Evolutionary conservation across 2,329 filamentous ascomycete species (phyloP).

Genomic region (Colletotrichum chlorophyti): DNA sequence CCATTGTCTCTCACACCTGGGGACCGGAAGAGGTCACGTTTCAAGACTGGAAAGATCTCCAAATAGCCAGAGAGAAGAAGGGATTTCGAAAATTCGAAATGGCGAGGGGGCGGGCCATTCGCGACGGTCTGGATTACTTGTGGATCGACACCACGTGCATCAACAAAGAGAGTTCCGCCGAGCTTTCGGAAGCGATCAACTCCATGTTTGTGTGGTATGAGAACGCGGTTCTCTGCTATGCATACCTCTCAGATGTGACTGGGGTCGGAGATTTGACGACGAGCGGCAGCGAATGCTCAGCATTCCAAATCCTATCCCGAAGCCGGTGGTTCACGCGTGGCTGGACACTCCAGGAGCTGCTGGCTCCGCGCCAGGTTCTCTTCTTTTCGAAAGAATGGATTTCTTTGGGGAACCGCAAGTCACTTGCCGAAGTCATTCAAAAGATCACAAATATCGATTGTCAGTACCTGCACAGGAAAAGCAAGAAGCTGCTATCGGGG

Average conservation of each 20-base stretch:
- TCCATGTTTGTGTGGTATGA: slow-evolving; percentile 30
- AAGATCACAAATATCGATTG: slow-evolving; percentile 9
- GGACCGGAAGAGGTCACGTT: slow-evolving; percentile 29
- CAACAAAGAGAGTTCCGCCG: slow-evolving; percentile 25
- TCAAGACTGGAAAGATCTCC: slow-evolving; percentile 22
- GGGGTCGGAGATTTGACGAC: not conserved
- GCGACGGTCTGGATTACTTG: slow-evolving; percentile 13
- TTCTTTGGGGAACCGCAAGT: slow-evolving; percentile 6
- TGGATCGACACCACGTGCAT: slow-evolving; percentile 32
- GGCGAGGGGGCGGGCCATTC: slow-evolving; percentile 10
- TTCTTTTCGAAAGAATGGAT: slow-evolving; percentile 28
- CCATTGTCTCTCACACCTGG: slow-evolving; percentile 36
- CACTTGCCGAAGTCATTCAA: slow-evolving; percentile 1
- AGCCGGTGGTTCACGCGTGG: slow-evolving; percentile 31
- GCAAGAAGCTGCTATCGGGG: not conserved
- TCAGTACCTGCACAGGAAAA: slow-evolving; percentile 6
- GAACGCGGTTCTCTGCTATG: slow-evolving; percentile 23
- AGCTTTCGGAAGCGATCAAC: slow-evolving; percentile 26
- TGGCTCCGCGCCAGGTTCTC: slow-evolving; percentile 23
- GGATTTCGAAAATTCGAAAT: slow-evolving; percentile 20
- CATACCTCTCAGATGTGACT: slow-evolving; percentile 19
- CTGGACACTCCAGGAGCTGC: slow-evolving; percentile 31
- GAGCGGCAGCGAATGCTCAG: too few species aligned
- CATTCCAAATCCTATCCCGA: not conserved
- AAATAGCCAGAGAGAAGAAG: slow-evolving; percentile 4